phyloP scores from a whole-genome alignment of 257 asterid species.

The Perilla frutescens region DNA sequence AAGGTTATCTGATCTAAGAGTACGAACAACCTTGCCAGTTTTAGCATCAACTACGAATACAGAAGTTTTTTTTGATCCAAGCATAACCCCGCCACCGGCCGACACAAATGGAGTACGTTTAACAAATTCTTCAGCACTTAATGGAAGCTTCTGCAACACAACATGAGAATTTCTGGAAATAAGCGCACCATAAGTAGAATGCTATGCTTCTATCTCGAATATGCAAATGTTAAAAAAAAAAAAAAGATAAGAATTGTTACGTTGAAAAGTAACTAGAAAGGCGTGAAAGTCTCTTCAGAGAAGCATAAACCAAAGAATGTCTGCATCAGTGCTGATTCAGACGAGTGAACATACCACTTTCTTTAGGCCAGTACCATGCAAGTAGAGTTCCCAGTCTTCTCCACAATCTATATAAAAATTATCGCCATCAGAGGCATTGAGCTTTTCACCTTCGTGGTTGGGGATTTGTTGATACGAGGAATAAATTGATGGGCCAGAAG shows the following conservation, averaged over 20 bases:
- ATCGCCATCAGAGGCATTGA: constrained; percentile 56
- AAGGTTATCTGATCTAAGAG: constrained; percentile 60
- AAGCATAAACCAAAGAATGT: constrained; percentile 8
- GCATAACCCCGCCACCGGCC: constrained; percentile 71
- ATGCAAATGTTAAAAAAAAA: background rate
- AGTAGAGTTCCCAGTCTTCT: constrained; percentile 81
- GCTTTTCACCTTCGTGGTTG: constrained; percentile 53
- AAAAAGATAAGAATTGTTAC: constrained; percentile 9
- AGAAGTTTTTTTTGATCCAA: constrained; percentile 82
- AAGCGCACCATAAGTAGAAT: constrained; percentile 20
- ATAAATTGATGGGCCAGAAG: constrained; percentile 82
- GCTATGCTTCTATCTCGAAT: constrained; percentile 14
- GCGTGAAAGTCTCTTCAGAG: constrained; percentile 1
- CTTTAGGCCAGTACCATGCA: constrained; percentile 59
- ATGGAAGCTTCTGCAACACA: constrained; percentile 59
- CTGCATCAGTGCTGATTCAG: constrained; percentile 14
- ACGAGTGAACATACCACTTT: constrained; percentile 55
- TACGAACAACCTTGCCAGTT: constrained; percentile 70
- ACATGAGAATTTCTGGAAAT: constrained; percentile 13
- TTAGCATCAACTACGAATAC: constrained; percentile 74
- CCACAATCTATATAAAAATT: constrained; percentile 80
- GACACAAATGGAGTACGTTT: constrained; percentile 69
- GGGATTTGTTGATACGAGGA: constrained; percentile 70
- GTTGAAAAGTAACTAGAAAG: background rate
- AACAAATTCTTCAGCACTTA: constrained; percentile 71